Evolutionary conservation across 192 early-diverging fungal genomes (phyloP).

Genomic region (Phycomyces nitens): DNA sequence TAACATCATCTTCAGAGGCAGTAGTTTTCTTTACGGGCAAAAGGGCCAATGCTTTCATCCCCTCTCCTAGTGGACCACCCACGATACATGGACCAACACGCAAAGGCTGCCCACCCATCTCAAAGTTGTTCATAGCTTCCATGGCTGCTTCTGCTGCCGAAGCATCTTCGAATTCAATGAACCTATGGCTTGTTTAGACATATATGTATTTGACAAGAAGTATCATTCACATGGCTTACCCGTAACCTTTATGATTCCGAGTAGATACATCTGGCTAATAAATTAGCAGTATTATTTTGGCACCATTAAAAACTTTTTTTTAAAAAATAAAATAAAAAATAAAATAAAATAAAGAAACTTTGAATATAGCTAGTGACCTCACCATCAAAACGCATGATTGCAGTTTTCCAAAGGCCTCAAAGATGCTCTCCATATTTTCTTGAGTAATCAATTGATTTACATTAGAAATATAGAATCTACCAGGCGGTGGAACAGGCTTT

Average conservation of each 20-base stretch:
- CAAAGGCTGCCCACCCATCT: constrained; percentile 67
- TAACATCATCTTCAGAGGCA: not conserved
- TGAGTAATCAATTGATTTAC: constrained; percentile 75
- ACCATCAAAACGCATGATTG: constrained; percentile 66
- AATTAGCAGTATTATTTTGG: not conserved
- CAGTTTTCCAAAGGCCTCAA: constrained; percentile 82
- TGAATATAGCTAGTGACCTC: too few species aligned
- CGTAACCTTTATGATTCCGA: constrained; percentile 78
- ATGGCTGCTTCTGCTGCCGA: constrained; percentile 59
- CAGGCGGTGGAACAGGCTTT: constrained; percentile 56
- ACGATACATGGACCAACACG: constrained; percentile 67
- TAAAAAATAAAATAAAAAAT: too few species aligned
- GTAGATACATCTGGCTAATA: constrained; percentile 60
- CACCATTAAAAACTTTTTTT: too few species aligned
- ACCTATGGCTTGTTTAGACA: constrained; percentile 42
- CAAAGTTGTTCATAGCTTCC: constrained; percentile 72
- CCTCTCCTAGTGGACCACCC: constrained; percentile 73
- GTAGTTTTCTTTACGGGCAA: not conserved
- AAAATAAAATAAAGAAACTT: too few species aligned
- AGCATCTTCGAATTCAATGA: constrained; percentile 71
- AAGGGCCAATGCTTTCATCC: constrained; percentile 64
- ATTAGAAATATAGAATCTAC: constrained; percentile 58
- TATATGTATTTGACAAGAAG: too few species aligned
- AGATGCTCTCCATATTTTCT: constrained; percentile 69
- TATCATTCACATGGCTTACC: constrained; percentile 47